Evolutionary conservation across 257 asterid species (phyloP).

Genomic region (Solanum commersonii): DNA sequence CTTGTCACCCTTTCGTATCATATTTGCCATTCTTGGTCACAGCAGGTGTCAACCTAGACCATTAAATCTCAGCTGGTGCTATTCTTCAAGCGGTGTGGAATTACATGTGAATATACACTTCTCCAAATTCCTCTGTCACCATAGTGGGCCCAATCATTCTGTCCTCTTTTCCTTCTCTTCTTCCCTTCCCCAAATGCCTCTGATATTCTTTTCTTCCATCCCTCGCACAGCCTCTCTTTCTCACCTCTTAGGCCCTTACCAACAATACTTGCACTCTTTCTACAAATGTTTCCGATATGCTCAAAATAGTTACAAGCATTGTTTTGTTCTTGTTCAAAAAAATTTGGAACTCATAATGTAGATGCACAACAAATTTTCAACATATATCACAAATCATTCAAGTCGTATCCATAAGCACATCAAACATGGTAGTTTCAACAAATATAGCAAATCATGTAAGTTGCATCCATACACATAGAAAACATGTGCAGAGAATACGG

Average conservation of each 20-base stretch:
- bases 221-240: background rate
- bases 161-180: background rate
- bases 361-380: background rate
- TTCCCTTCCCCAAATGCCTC: background rate
- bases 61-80: background rate
- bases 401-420: background rate
- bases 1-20: background rate
- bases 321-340: background rate
- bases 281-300: background rate
- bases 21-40: background rate
- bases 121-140: background rate
- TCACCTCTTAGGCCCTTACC: background rate
- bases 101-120: background rate
- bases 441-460: background rate
- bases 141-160: background rate
- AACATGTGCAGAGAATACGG: background rate
- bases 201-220: background rate
- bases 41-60: background rate
- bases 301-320: background rate
- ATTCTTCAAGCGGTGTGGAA: background rate
- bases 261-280: background rate
- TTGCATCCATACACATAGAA: background rate
- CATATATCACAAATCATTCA: background rate
- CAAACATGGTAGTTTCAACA: background rate
- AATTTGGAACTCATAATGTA: background rate